These are phyloP conservation scores for Boletales sp. DNA, from an alignment of 768 basidiomycete species.

Conservation along the genomic window DNA sequence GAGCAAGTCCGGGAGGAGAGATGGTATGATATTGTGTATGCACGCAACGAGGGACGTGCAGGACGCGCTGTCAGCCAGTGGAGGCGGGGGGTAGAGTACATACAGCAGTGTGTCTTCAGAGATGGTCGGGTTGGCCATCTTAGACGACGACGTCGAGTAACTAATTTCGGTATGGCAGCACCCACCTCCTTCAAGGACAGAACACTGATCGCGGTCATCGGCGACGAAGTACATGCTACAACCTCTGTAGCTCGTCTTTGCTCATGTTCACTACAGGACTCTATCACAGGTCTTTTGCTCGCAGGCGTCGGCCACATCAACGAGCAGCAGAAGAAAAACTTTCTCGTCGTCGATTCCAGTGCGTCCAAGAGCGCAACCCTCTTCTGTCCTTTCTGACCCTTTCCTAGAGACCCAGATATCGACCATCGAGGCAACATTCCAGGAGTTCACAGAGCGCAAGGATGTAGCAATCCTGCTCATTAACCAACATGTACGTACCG, in stretches of 20 bases:
- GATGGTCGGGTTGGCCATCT: constrained; percentile 37
- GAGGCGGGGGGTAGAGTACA: constrained; percentile 57
- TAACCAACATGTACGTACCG: constrained; percentile 85
- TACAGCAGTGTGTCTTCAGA: constrained; percentile 86
- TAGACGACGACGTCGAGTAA: no score
- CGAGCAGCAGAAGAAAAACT: constrained; percentile 94
- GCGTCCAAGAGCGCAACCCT: constrained; percentile 28
- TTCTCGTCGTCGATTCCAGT: constrained; percentile 94
- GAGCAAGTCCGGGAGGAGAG: constrained; percentile 56
- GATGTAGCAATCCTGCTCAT: constrained; percentile 97
- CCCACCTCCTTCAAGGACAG: constrained; percentile 71
- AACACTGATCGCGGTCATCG: constrained; percentile 90
- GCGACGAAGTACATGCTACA: constrained; percentile 73
- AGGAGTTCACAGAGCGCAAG: constrained; percentile 90
- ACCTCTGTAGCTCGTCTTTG: background rate
- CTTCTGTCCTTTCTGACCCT: constrained; percentile 8
- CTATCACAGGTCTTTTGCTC: constrained; percentile 91
- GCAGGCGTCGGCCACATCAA: constrained; percentile 94
- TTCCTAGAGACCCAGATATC: constrained; percentile 82
- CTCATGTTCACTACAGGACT: constrained; percentile 60
- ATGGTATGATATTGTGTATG: constrained; percentile 54
- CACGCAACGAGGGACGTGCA: constrained; percentile 65
- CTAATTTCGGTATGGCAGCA: constrained; percentile 40
- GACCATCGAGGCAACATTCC: constrained; percentile 86
- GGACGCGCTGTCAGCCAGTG: constrained; percentile 54